Percentiles rank a stretch among this genome's conserved stretches.
Evolutionary conservation across 257 asterid genomes (phyloP).

Genomic region (Solanum sitiens): DNA sequence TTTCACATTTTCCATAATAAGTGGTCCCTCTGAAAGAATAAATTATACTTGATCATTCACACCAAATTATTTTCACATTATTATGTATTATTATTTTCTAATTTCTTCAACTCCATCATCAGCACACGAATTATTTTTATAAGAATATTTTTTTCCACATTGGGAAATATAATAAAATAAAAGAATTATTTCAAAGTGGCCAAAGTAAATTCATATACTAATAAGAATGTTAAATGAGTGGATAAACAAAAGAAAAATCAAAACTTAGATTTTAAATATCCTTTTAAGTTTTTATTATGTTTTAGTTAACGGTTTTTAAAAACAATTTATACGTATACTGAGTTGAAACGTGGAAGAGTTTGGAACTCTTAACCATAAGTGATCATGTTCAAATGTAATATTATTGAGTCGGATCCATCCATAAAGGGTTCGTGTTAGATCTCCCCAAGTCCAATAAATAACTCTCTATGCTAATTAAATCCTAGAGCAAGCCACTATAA

Average conservation of each 20-base stretch:
- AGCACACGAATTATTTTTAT: background rate
- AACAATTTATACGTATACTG: too few species aligned
- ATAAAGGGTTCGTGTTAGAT: background rate
- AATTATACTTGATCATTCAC: background rate
- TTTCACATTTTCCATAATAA: background rate
- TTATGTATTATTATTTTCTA: background rate
- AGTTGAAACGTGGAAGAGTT: too few species aligned
- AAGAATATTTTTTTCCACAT: background rate
- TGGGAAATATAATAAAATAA: background rate
- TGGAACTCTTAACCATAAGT: too few species aligned
- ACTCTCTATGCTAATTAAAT: background rate
- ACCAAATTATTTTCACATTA: background rate
- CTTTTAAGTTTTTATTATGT: background rate
- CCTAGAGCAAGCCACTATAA: background rate
- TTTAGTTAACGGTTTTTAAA: too few species aligned
- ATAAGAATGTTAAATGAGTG: background rate
- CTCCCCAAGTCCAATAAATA: background rate
- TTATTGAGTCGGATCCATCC: background rate
- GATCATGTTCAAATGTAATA: background rate
- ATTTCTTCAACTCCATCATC: background rate
- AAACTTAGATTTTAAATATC: background rate
- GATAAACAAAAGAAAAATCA: background rate
- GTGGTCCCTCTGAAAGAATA: background rate
- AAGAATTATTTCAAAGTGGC: background rate
- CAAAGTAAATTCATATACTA: background rate